These are phyloP conservation scores for Isabelozyma heimii DNA, from an alignment of 805 yeast genomes.

Conservation along the genomic window DNA sequence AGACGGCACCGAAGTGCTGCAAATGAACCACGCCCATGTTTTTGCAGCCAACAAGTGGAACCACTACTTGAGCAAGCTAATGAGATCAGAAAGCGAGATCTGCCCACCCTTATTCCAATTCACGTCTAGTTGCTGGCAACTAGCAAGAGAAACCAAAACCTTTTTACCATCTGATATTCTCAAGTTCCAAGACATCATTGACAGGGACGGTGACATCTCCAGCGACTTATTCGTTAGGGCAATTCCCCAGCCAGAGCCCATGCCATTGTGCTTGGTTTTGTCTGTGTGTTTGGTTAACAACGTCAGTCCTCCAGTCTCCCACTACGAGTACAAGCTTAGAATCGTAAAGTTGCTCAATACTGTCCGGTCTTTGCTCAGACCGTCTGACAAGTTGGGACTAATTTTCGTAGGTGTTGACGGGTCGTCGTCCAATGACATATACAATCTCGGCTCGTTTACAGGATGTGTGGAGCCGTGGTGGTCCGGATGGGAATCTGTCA, in stretches of 20 bases:
- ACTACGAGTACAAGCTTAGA: conserved; percentile 22
- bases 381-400: conserved; percentile 45
- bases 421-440: conserved; percentile 24
- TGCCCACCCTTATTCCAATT: conserved; percentile 41
- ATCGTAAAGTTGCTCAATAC: conserved; percentile 21
- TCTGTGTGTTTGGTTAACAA: conserved; percentile 40
- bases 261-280: conserved; percentile 41
- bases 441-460: conserved; percentile 39
- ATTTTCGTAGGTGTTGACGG: conserved; percentile 46
- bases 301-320: conserved; percentile 13
- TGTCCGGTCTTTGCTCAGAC: conserved; percentile 25
- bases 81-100: conserved; percentile 7
- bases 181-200: conserved; percentile 32
- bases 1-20: conserved; percentile 44
- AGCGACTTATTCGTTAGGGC: conserved; percentile 32
- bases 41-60: conserved; percentile 43
- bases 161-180: conserved; percentile 39
- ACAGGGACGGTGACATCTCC: conserved; percentile 43
- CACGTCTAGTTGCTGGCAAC: conserved; percentile 50
- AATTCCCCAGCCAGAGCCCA: conserved; percentile 37
- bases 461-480: conserved; percentile 46
- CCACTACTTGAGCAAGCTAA: conserved; percentile 20
- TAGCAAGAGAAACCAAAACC: conserved; percentile 26
- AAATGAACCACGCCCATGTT: conserved; percentile 24
- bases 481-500: conserved; percentile 48